Base-by-base conservation (phyloP, 352 stramenopile species). In the Achlya hypogyna region DNA sequence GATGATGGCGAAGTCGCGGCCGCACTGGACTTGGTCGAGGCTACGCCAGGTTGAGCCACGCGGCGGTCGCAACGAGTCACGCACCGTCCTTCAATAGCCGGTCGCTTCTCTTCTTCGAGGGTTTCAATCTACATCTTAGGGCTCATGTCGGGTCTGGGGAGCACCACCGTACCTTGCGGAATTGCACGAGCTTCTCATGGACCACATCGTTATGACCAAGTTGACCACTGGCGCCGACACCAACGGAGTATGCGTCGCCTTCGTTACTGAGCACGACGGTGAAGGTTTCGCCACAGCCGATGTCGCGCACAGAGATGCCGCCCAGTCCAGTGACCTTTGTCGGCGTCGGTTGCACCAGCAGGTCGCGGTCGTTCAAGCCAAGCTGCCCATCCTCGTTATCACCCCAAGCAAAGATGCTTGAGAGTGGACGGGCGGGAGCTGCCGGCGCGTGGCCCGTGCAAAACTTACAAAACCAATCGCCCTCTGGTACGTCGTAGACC, bases 401-500 rank as follows among this genome's bases (percentile, higher is more conserved):
- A 0, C 81, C 81, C 77, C 82, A 92, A 29, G 75, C 81, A 69
- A 82, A 90, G 45, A 90, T 69, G 3, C 80, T 77, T 5, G 84
- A 85, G 51, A 88, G 72, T 0, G 78, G 72, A 16, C 69, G 63
- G 20, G 72, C 76, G 6, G 72, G 72, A 0, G 78, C 71, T 18
- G 69, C 25, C 38, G 82, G 76, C 28, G 86, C 63, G 45, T 75
- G 84, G 25, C 80, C 84, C 14, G 80, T 79, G 65, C 84, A 92
- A 51, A 92, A 89, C 72, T 92, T 92, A 80, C 84, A 90, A 65
- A 90, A 92, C 84, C 84, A 92, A 71, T 92, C 84, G 65, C 84
- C 84, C 27, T 92, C 81, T 32, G 84, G 84, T 62, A 92, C 84
- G 0, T 80, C 71, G 12, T 79, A 81, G 63, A 88, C 87, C 71